These are phyloP conservation scores for Salinomyces thailandicus DNA, from an alignment of 2,329 filamentous ascomycete genomes.

Conservation along the genomic window DNA sequence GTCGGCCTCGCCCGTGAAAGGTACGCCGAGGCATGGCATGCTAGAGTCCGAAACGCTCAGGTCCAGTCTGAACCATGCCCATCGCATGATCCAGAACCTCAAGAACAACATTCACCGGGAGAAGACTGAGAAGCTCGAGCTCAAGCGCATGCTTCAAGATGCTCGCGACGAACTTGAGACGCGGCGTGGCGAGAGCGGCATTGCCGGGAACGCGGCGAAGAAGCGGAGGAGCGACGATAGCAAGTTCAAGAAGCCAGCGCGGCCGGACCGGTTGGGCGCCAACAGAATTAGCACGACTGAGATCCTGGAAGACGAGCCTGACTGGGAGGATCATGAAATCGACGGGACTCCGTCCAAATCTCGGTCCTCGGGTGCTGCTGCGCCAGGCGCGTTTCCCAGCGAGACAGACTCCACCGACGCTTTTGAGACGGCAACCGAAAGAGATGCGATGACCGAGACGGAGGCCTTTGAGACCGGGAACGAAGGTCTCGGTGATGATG, in stretches of 20 bases:
- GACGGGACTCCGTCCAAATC: constrained; percentile 47
- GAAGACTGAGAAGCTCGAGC: constrained; percentile 95
- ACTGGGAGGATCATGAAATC: constrained; percentile 64
- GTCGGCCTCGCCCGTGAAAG: constrained; percentile 80
- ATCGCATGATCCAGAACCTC: constrained; percentile 91
- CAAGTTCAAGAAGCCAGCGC: constrained; percentile 68
- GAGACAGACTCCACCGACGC: constrained; percentile 49
- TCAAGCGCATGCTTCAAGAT: constrained; percentile 90
- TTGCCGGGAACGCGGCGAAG: constrained; percentile 39
- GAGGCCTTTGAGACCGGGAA: constrained; percentile 93
- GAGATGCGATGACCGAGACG: constrained; percentile 57
- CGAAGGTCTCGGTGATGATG: constrained; percentile 60
- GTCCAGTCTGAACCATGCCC: constrained; percentile 86
- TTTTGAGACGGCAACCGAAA: constrained; percentile 70
- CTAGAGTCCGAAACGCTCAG: constrained; percentile 94
- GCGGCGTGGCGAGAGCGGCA: constrained; percentile 37
- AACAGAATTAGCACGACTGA: constrained; percentile 66
- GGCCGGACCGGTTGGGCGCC: constrained; percentile 64
- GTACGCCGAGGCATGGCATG: constrained; percentile 78
- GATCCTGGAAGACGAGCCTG: constrained; percentile 66
- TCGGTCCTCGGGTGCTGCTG: constrained; percentile 10
- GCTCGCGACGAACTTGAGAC: constrained; percentile 81
- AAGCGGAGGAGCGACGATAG: constrained; percentile 50
- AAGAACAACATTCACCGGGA: constrained; percentile 92
- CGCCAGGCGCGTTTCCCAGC: constrained; percentile 21